Conservation (phyloP, 768 basidiomycete species). For the Tricholoma sp. region DNA sequence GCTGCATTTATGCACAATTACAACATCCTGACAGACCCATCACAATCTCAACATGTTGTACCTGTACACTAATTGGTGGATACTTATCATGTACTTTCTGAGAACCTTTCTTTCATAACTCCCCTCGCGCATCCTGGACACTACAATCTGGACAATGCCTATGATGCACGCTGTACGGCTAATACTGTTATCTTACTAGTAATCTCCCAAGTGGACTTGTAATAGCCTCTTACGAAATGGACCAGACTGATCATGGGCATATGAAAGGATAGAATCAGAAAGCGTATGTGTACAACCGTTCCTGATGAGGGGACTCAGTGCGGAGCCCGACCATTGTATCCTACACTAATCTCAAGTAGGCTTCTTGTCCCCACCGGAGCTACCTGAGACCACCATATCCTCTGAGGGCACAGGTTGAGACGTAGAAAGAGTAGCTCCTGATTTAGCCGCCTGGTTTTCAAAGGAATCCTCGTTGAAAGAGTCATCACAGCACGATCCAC, state of each 20-base stretch:
- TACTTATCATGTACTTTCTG: too few relatives aligned
- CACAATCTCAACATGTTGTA: neutral
- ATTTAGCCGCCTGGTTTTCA: conserved; percentile 34
- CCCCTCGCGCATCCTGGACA: too few relatives aligned
- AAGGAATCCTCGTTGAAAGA: conserved; percentile 44
- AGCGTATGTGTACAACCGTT: neutral
- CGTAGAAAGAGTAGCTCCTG: conserved; percentile 23
- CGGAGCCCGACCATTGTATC: neutral
- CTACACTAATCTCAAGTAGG: neutral
- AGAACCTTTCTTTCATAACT: too few relatives aligned
- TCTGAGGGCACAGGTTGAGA: neutral
- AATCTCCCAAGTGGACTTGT: too few relatives aligned
- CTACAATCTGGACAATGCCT: too few relatives aligned
- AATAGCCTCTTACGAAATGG: too few relatives aligned
- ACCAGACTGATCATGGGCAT: too few relatives aligned
- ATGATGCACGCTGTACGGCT: too few relatives aligned
- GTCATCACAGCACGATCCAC: conserved; percentile 36
- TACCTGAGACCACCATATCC: neutral
- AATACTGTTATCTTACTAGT: too few relatives aligned
- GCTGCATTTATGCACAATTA: conserved; percentile 34
- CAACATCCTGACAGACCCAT: conserved; percentile 16
- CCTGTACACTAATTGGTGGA: too few relatives aligned
- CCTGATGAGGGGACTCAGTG: neutral
- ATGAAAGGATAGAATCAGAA: too few relatives aligned
- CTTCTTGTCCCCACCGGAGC: neutral